A percentile compares a stretch with the other conserved stretches of the same genome.
Conservation (phyloP, 345 rosid genomes). For the Acer negundo region DNA sequence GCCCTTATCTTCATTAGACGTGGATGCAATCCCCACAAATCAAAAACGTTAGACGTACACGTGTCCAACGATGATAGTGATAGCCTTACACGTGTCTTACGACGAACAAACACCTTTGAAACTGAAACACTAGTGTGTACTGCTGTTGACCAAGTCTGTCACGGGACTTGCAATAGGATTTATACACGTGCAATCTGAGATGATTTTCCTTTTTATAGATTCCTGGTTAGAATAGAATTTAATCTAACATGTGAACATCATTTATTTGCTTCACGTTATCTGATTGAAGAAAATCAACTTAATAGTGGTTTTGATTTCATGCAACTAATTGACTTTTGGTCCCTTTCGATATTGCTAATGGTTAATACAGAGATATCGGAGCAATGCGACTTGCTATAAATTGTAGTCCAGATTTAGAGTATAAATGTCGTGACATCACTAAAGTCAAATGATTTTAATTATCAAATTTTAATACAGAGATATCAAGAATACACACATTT, state of each 20-base stretch:
- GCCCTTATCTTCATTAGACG: background rate
- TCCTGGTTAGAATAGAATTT: too few species aligned
- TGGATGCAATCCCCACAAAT: background rate
- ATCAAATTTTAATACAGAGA: too few species aligned
- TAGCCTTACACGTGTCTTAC: slow-evolving; percentile 4
- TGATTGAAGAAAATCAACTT: background rate
- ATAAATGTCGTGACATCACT: too few species aligned
- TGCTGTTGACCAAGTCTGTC: background rate
- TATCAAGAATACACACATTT: too few species aligned
- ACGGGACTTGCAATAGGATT: background rate
- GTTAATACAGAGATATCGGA: too few species aligned
- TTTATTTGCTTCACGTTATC: slow-evolving; percentile 1
- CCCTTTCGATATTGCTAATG: too few species aligned
- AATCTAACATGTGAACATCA: background rate
- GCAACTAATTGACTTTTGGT: background rate
- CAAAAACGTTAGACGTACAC: background rate
- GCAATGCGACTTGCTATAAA: too few species aligned
- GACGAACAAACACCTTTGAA: background rate
- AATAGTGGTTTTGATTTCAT: background rate
- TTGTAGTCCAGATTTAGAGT: too few species aligned
- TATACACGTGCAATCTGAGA: background rate
- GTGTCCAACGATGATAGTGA: background rate
- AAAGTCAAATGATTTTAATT: too few species aligned
- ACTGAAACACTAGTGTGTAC: background rate
- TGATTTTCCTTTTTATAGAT: too few species aligned